Evolutionary conservation across 176 grass and related monocot species (phyloP), one percentile per base, ranked within the genome.

Genomic region (Bolboschoenus planiculmis): DNA sequence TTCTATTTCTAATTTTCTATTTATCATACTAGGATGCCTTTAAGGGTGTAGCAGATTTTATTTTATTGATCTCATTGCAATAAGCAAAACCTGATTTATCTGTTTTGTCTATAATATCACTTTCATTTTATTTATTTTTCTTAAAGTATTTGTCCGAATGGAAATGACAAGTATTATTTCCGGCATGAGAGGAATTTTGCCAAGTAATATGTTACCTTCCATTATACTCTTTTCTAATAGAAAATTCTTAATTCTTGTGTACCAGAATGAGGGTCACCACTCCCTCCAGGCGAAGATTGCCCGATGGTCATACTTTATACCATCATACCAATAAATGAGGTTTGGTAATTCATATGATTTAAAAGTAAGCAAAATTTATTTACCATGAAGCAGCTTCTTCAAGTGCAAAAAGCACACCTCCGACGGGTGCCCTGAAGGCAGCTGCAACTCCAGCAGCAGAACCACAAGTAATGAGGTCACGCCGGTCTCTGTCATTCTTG

Each of bases 321-420:
- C n/a, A n/a, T n/a, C n/a, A n/a, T n/a, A n/a, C n/a, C n/a, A n/a
- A n/a, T 51, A 29, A 20, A 33, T 3, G 26, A 26, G 46, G 6
- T 53, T 53, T 0, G 40, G 26, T 51, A 73, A 31, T 27, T 27
- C 13, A 77, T 53, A 50, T 51, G 24, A 20, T 33, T 70, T 33
- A 31, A 18, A 33, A 20, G 15, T 20, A 53, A 53, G 44, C 14
- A 53, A 77, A 81, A 81, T 59, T 71, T n/a, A 26, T 36, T 35
- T 90, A 99, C 96, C 96, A 99, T 79, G 96, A 95, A 76, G 91
- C 96, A 43, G 89, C 96, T 91, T 99, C 96, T 70, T 99, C 96
- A 10, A 99, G 96, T 79, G 96, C 96, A 56, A 95, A 99, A 58
- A 99, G 96, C 24, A 99, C 96, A 80, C 92, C 96, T 61, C 96